Conservation (phyloP, 2,329 filamentous ascomycete species). For the Myriangium duriaei region DNA sequence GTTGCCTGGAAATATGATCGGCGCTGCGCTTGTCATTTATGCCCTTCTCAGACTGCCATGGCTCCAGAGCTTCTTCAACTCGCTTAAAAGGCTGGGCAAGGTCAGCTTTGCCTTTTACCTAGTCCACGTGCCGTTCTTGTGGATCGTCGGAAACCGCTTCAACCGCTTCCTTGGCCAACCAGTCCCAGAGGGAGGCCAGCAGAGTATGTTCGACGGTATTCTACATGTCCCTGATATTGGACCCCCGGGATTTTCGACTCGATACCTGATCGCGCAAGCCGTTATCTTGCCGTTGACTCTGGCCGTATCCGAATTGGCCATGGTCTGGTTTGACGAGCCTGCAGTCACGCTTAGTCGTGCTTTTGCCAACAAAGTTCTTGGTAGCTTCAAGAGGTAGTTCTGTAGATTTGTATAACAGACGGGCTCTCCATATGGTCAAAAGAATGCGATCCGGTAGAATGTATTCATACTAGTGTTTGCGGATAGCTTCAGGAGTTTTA, state of each 20-base stretch:
- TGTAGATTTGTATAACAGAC: no score
- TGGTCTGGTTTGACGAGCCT: slow-evolving; percentile 46
- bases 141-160: slow-evolving; percentile 47
- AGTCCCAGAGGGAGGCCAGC: slow-evolving; percentile 19
- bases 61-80: slow-evolving; percentile 48
- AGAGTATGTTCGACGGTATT: slow-evolving; percentile 36
- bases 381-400: no score
- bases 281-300: slow-evolving; percentile 48
- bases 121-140: slow-evolving; percentile 50
- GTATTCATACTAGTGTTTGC: no score
- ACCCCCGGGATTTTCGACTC: slow-evolving; percentile 48
- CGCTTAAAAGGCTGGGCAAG: slow-evolving; percentile 50
- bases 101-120: slow-evolving; percentile 53
- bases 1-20: slow-evolving; percentile 10
- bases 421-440: no score
- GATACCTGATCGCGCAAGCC: slow-evolving; percentile 47
- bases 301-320: slow-evolving; percentile 45
- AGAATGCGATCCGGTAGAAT: no score
- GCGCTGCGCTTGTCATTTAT: slow-evolving; percentile 27
- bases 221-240: slow-evolving; percentile 41
- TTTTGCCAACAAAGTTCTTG: slow-evolving; percentile 21
- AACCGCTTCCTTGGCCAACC: slow-evolving; percentile 43
- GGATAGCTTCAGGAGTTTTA: no score
- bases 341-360: slow-evolving; percentile 42
- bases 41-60: slow-evolving; percentile 44